Base-by-base conservation (phyloP, 192 early-diverging fungal genomes). In the Coemansia nantahalensis region DNA sequence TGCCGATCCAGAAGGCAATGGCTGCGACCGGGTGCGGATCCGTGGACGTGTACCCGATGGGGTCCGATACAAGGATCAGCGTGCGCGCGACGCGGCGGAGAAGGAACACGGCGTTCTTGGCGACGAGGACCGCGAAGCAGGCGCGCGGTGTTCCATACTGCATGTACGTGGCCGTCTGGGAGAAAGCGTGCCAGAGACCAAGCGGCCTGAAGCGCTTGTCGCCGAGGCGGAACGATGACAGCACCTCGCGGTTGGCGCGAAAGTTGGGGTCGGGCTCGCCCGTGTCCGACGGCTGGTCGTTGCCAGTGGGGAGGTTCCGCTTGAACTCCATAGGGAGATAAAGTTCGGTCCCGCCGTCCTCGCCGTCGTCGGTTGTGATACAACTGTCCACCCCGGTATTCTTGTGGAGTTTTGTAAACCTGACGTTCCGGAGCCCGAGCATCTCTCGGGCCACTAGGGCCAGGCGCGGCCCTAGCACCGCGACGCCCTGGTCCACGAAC, bases 271-370 rank as follows among this genome's bases (percentile, higher is more conserved):
- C 7, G 3, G 4, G 26, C n/a, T 6, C 26, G 15, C 17, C 30
- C 5, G 3, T 8, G 5, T 31, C 30, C 2, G 28, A 26, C 14
- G 15, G 6, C 24, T 23, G 26, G 28, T 16, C n/a, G 26, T 21
- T 7, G 3, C 8, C 3, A 8, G 3, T 3, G 4, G 30, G 26
- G 16, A 46, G 30, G 8, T 12, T 10, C 5, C 30, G 26, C 45
- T 31, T 46, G 13, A 46, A 16, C 45, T 46, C 45, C 0, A 46
- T 46, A 2, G 45, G 45, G 7, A 46, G 30, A 18, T 32, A 46
- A 8, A 46, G n/a, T 7, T 8, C 2, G 8, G 18, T 2, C 6
- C 18, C 7, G 1, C 45, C 45, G 8, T 16, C 0, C 0, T 46
- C 26, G 3, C 28, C 16, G 3, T 24, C 17, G 16, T 16, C 26